phyloP scores from a whole-genome alignment of 129 eudicot genomes.

The Centrapalus pauciflorus region DNA sequence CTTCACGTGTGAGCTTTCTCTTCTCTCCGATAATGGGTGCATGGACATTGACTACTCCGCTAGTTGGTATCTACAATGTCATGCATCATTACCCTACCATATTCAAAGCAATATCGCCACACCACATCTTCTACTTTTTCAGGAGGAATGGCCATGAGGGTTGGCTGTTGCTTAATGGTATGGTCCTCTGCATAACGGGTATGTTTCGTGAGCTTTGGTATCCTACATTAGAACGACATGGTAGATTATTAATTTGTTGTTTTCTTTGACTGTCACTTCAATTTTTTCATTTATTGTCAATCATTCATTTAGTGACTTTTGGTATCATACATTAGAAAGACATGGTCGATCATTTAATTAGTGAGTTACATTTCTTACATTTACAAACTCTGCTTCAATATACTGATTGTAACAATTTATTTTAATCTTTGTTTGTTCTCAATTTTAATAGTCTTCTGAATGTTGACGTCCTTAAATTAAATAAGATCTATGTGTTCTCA shows the following conservation, averaged over 20 bases:
- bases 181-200: conserved; percentile 75
- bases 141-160: conserved; percentile 46
- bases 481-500: background rate
- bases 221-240: background rate
- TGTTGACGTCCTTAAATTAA: background rate
- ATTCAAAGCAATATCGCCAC: conserved; percentile 67
- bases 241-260: too few species aligned
- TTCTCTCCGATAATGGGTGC: conserved; percentile 71
- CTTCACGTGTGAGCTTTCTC: conserved; percentile 66
- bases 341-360: too few species aligned
- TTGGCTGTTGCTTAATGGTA: conserved; percentile 63
- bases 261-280: background rate
- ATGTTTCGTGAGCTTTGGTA: background rate
- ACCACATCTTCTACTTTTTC: conserved; percentile 42
- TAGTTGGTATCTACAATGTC: conserved; percentile 55
- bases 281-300: too few species aligned
- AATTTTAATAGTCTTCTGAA: background rate
- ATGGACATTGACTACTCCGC: conserved; percentile 56
- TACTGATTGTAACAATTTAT: background rate
- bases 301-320: too few species aligned
- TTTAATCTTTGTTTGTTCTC: background rate
- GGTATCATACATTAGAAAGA: too few species aligned
- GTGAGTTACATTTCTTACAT: too few species aligned
- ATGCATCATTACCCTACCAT: conserved; percentile 47
- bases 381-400: background rate